Conservation (phyloP, 768 basidiomycete species). For the Mycena vulgaris region DNA sequence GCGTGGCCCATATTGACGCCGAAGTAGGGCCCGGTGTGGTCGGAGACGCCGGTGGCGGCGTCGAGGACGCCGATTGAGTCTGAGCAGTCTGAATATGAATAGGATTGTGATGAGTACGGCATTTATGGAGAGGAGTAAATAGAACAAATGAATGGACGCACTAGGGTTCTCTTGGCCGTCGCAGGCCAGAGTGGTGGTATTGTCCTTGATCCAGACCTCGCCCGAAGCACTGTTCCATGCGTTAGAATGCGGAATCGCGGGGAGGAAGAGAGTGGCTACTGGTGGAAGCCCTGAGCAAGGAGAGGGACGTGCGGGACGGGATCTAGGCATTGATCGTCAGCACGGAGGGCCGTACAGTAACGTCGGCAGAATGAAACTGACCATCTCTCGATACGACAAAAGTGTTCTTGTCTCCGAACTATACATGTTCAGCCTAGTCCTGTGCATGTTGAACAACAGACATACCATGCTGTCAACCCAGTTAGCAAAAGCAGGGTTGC, state of each 20-base stretch:
- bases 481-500: conserved; percentile 8
- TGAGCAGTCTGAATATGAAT: conserved; percentile 8
- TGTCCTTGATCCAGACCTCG: conserved; percentile 25
- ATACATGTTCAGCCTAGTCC: background rate
- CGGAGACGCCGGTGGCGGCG: conserved; percentile 8
- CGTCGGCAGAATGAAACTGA: background rate
- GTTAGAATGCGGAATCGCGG: background rate
- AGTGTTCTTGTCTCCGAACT: conserved; percentile 22
- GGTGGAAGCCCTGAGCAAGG: conserved; percentile 19
- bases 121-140: background rate
- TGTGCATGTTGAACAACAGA: background rate
- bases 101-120: background rate
- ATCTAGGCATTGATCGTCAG: background rate
- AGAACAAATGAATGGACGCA: conserved; percentile 7
- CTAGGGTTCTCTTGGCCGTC: conserved; percentile 26
- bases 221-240: background rate
- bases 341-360: background rate
- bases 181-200: conserved; percentile 18
- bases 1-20: conserved; percentile 21
- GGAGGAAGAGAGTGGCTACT: background rate
- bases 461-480: conserved; percentile 27
- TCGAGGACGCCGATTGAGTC: conserved; percentile 15
- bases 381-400: conserved; percentile 27
- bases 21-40: conserved; percentile 23
- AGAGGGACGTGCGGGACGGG: conserved; percentile 26